Evolutionary conservation across 176 grass and related monocot species (phyloP), one percentile per base, ranked within the genome.

Genomic region (Ensete ventricosum): DNA sequence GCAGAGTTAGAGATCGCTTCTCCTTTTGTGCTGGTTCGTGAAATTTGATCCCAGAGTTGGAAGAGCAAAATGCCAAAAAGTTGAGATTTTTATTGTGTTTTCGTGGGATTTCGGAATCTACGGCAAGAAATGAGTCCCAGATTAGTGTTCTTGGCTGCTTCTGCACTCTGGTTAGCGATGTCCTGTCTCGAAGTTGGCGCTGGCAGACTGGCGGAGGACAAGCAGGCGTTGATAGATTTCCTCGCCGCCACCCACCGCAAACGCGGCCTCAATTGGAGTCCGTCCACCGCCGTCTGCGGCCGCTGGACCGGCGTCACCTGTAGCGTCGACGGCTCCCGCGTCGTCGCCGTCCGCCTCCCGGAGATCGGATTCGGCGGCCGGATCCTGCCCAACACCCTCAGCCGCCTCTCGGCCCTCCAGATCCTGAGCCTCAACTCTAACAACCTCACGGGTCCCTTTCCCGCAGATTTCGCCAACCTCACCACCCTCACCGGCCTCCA

Each of bases 351-450:
- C 1, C 95, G 53, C 58, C 88, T 99, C 20, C 90, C 86, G 3
- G 90, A 81, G 0, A 71, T 99, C 1, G 91, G 82, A 5, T 88
- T 99, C 52, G 69, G 77, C 9, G 95, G 95, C 51, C 29, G 71
- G n/a, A 74, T 99, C 1, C 88, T 88, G 0, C 76, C 55, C 2
- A 1, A 64, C 84, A 99, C 95, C 7, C 86, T 99, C 11, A 84
- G 81, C 23, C 84, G 86, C 23, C 82, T 99, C 43, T 73, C 86
- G 8, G 86, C 84, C 5, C 84, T 99, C 6, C 84, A 84, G 76
- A 76, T 99, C 60, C 90, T 99, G 80, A 99, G 88, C 73, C 95
- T 99, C 50, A 84, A 86, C 6, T 55, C 91, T 73, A 99, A 94
- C 86, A 34, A 1, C 65, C 79, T 99, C 25, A 77, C 86, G 1